Base-by-base conservation (phyloP, 129 eudicot genomes). In the Centella asiatica region DNA sequence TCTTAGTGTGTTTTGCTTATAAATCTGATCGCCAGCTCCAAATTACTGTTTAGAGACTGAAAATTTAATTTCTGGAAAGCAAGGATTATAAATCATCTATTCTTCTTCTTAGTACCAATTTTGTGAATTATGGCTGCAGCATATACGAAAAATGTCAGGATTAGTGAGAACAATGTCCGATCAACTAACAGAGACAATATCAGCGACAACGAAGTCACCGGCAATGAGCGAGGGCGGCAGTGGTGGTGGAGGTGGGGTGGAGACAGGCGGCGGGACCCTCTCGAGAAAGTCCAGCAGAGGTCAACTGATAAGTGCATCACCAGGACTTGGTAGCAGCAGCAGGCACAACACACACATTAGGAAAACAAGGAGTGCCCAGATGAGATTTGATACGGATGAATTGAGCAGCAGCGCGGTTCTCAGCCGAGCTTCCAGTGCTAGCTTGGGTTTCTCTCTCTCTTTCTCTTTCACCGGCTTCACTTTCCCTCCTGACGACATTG, bases 361-460 rank as follows among this genome's bases (percentile, higher is more conserved):
- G 74, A 87, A 92, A 74, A 68, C 90, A 52, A 81, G 95, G 54
- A 87, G 95, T 57, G 96, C 95, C 18, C 98, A 92, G 66, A 63
- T 92, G 87, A 87, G 80, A 46, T 76, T 87, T 28, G 95, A 87
- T 1, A 9, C 75, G 11, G 97, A 90, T 42, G 97, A 92, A 6
- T 76, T 90, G 57, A 78, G 66, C 74, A 92, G 88, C 62, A 88
- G 98, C 32, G 98, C 96, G 9, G 86, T 95, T 48, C 50, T 92
- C 45, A 87, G 96, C 69, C 74, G 98, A 31, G 98, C 98, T 24
- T 92, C 98, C 1, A 87, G 95, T 49, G 96, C 98, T 51, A 87
- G 98, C 76, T 67, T 92, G 57, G 98, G 98, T 44, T 66, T 92
- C 33, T 89, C 95, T 0, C 85, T 85, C 76, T n/a, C n/a, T 44